Conservation (phyloP, 192 early-diverging fungal species). For the Backusella circina region DNA sequence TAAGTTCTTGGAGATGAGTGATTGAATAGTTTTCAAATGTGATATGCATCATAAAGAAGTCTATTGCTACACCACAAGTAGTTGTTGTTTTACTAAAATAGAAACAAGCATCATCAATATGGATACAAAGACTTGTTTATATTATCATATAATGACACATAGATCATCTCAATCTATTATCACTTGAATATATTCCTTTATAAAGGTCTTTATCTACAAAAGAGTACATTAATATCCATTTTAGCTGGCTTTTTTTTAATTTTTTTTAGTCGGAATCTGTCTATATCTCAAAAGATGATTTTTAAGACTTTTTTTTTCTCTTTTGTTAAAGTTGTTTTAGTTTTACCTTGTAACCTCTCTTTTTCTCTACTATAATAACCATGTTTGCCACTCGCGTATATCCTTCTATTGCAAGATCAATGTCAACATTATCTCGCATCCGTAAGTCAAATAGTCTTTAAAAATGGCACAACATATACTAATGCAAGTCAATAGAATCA, state of each 20-base stretch:
- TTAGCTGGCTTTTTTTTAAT: neutral
- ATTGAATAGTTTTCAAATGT: too few species aligned
- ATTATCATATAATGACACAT: too few species aligned
- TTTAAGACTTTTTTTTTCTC: neutral
- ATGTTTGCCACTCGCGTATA: neutral
- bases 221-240: neutral
- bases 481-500: constrained; percentile 33
- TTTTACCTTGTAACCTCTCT: neutral
- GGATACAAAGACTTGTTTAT: too few species aligned
- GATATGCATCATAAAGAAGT: too few species aligned
- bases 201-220: too few species aligned
- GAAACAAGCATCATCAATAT: too few species aligned
- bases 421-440: constrained; percentile 37
- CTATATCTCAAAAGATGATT: neutral
- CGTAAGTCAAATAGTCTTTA: constrained; percentile 25
- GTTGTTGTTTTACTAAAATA: too few species aligned
- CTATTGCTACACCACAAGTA: too few species aligned
- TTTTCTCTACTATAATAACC: neutral
- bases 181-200: too few species aligned
- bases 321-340: neutral
- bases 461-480: constrained; percentile 26
- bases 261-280: neutral
- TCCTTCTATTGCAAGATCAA: constrained; percentile 17
- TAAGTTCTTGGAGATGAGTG: too few species aligned
- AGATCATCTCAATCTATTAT: too few species aligned